phyloP scores from a whole-genome alignment of 768 basidiomycete genomes.

The Leccinum aurantiacum region DNA sequence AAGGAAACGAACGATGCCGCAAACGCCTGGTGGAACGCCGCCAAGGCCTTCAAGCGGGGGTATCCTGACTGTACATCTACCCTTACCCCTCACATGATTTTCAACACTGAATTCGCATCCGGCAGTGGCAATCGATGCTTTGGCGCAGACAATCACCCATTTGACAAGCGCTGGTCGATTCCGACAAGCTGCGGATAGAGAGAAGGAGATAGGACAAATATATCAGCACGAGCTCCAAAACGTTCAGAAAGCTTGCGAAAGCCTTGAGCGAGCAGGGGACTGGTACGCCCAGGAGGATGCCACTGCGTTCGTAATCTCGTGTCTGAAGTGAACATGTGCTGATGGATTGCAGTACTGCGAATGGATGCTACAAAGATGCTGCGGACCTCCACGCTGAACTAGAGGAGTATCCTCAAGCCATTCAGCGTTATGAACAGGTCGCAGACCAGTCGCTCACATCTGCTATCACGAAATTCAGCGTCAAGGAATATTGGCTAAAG shows the following conservation, averaged over 20 bases:
- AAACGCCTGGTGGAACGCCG: conserved; percentile 98
- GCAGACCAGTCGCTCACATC: conserved; percentile 80
- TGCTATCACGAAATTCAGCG: conserved; percentile 93
- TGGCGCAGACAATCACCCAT: conserved; percentile 80
- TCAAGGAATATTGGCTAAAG: conserved; percentile 96
- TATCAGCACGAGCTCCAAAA: conserved; percentile 83
- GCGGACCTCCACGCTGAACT: conserved; percentile 93
- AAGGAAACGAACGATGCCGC: conserved; percentile 93
- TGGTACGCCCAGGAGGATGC: conserved; percentile 99
- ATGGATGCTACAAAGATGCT: conserved; percentile 93
- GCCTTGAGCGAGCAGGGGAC: conserved; percentile 87
- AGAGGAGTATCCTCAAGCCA: conserved; percentile 81
- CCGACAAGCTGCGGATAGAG: conserved; percentile 95
- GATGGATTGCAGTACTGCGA: conserved; percentile 71
- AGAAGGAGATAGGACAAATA: conserved; percentile 96
- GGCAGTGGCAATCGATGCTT: conserved; percentile 85
- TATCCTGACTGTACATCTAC: conserved; percentile 72
- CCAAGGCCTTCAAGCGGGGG: conserved; percentile 92
- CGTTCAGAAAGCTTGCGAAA: conserved; percentile 84
- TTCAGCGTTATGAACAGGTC: conserved; percentile 87
- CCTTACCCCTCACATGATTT: not conserved
- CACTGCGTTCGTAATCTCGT: conserved; percentile 65
- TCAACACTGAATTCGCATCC: conserved; percentile 11
- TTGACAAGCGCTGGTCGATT: conserved; percentile 86
- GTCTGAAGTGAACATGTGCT: not conserved